Evolutionary conservation across 2,329 filamentous ascomycete genomes (phyloP).

Genomic region (Emergomyces orientalis): DNA sequence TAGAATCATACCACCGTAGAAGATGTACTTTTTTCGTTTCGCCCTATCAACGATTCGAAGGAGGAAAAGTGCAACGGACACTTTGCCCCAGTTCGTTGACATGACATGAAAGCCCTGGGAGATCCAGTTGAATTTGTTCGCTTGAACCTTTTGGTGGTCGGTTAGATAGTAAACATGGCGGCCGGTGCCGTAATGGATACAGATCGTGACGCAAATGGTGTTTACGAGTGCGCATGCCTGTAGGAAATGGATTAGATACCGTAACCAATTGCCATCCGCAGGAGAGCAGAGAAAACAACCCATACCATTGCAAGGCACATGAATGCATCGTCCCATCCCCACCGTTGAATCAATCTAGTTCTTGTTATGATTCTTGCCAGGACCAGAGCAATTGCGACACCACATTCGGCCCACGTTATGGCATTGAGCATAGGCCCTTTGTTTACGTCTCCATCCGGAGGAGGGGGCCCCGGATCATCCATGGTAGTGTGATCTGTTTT

Average conservation of each 20-base stretch:
- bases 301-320: constrained; percentile 14
- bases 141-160: constrained; percentile 7
- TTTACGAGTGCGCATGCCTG: constrained; percentile 8
- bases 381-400: constrained; percentile 11
- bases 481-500: background rate
- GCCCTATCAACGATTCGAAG: constrained; percentile 11
- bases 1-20: constrained; percentile 9
- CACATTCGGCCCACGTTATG: constrained; percentile 11
- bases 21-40: constrained; percentile 7
- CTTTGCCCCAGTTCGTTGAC: constrained; percentile 14
- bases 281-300: background rate
- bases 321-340: constrained; percentile 14
- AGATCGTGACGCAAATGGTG: constrained; percentile 8
- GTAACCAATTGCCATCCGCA: background rate
- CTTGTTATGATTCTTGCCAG: constrained; percentile 10
- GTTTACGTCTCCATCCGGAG: constrained; percentile 13
- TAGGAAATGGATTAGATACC: background rate
- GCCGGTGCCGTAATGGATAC: constrained; percentile 10
- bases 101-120: constrained; percentile 13
- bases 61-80: constrained; percentile 13
- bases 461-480: constrained; percentile 1
- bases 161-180: constrained; percentile 11
- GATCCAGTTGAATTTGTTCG: constrained; percentile 14
- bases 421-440: constrained; percentile 10
- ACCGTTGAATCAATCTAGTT: constrained; percentile 9